A percentile compares a stretch with the other conserved stretches of the same genome.
phyloP scores from a whole-genome alignment of 208 protist genomes.

The Crithidia sp. region DNA sequence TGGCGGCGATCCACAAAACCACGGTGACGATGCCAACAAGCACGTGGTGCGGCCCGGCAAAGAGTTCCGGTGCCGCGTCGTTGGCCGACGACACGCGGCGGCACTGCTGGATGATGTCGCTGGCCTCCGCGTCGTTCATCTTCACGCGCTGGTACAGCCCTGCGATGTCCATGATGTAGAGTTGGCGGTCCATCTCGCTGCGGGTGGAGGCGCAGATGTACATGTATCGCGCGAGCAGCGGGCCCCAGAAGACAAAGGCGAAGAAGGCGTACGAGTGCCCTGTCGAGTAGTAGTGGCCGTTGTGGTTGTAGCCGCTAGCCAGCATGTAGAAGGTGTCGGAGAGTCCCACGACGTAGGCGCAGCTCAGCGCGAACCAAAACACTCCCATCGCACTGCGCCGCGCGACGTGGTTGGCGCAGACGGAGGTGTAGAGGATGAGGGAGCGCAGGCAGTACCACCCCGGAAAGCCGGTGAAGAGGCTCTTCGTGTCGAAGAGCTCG shows the following conservation, averaged over 20 bases:
- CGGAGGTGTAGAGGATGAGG: constrained; percentile 69
- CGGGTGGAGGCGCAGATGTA: constrained; percentile 46
- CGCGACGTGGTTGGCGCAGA: constrained; percentile 73
- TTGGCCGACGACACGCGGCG: constrained; percentile 39
- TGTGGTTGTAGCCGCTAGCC: constrained; percentile 23
- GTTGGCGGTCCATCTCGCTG: constrained; percentile 47
- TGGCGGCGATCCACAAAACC: constrained; percentile 41
- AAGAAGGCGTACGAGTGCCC: constrained; percentile 72
- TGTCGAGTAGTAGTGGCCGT: constrained; percentile 44
- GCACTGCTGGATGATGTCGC: constrained; percentile 58
- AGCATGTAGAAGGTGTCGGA: constrained; percentile 51
- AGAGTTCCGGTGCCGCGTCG: constrained; percentile 59
- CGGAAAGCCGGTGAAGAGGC: constrained; percentile 70
- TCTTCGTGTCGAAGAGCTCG: constrained; percentile 44
- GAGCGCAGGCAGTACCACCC: constrained; percentile 84
- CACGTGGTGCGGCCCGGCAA: constrained; percentile 33
- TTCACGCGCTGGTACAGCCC: constrained; percentile 66
- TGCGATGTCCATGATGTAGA: constrained; percentile 76
- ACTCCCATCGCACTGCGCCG: constrained; percentile 59
- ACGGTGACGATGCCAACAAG: constrained; percentile 35
- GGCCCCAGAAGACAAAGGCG: constrained; percentile 52
- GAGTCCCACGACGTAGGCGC: constrained; percentile 42
- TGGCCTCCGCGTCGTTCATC: constrained; percentile 33
- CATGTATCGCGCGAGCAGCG: constrained; percentile 64
- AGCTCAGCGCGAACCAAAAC: constrained; percentile 57